A percentile compares a stretch with the other conserved stretches of the same genome.
These are phyloP conservation scores for Dactylellina haptotyla DNA, from an alignment of 2,329 filamentous ascomycete genomes.

Conservation along the genomic window DNA sequence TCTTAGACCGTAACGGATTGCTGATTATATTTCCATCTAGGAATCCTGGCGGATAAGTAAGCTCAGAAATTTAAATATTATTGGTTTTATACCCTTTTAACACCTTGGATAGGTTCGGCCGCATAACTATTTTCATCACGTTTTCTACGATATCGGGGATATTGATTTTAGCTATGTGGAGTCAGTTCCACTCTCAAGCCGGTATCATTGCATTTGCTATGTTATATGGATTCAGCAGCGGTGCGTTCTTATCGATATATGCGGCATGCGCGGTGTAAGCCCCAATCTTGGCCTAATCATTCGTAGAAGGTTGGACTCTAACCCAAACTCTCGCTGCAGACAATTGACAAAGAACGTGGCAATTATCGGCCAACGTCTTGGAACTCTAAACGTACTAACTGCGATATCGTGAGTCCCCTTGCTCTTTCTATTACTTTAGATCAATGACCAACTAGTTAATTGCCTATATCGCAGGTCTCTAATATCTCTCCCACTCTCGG, in stretches of 20 bases:
- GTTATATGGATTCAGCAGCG: conserved; percentile 49
- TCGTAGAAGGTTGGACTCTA: not conserved
- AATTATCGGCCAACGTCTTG: conserved; percentile 48
- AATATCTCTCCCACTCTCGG: conserved; percentile 44
- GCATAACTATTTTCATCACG: conserved; percentile 45
- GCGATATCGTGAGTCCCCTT: conserved; percentile 40
- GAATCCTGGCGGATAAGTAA: conserved; percentile 37
- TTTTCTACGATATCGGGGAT: conserved; percentile 48
- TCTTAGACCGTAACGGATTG: not conserved
- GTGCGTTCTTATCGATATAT: conserved; percentile 49
- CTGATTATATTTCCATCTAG: conserved; percentile 1
- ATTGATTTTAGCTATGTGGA: conserved; percentile 49
- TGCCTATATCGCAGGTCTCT: conserved; percentile 13
- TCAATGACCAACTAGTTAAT: not conserved
- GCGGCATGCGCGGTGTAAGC: conserved; percentile 44
- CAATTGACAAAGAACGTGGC: conserved; percentile 51
- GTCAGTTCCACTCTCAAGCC: conserved; percentile 38
- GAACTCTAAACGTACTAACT: conserved; percentile 44
- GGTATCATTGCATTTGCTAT: conserved; percentile 47
- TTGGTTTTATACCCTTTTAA: not conserved
- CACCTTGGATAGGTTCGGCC: conserved; percentile 18
- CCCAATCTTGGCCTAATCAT: not conserved
- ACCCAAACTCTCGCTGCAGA: not conserved
- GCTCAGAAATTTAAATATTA: not conserved
- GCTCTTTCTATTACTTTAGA: not conserved